Evolutionary conservation across 2,329 filamentous ascomycete genomes (phyloP).

Genomic region (Penicillium frequentans): DNA sequence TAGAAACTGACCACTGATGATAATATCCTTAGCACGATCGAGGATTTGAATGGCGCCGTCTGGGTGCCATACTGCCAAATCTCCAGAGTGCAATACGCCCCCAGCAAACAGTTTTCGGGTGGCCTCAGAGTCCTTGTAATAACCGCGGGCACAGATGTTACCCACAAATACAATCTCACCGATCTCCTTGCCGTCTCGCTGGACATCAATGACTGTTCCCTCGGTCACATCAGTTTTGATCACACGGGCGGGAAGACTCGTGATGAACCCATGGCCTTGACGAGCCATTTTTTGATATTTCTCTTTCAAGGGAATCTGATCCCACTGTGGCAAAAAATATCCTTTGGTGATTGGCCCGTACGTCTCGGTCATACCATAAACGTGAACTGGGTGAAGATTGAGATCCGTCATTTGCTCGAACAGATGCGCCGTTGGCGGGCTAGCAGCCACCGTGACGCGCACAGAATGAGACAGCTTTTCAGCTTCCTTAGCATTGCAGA

Average conservation of each 20-base stretch:
- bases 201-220: constrained; percentile 66
- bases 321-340: constrained; percentile 84
- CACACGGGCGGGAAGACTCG: constrained; percentile 75
- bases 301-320: constrained; percentile 68
- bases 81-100: constrained; percentile 83
- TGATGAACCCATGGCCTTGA: constrained; percentile 89
- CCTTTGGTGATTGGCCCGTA: constrained; percentile 96
- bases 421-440: constrained; percentile 82
- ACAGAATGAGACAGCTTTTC: constrained; percentile 68
- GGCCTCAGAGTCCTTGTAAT: constrained; percentile 85
- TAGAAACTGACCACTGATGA: constrained; percentile 75
- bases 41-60: constrained; percentile 90
- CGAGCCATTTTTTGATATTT: constrained; percentile 89
- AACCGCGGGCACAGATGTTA: constrained; percentile 89
- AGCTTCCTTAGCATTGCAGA: constrained; percentile 79
- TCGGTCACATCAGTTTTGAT: constrained; percentile 75
- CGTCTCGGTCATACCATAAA: constrained; percentile 85
- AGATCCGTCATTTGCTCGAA: constrained; percentile 89
- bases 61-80: constrained; percentile 88
- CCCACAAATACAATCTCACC: constrained; percentile 84
- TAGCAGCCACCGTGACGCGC: constrained; percentile 87
- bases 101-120: constrained; percentile 85
- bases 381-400: constrained; percentile 88
- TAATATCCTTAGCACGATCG: constrained; percentile 95
- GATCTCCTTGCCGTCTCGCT: constrained; percentile 70